Percentiles rank a stretch among this genome's conserved stretches.
These are phyloP conservation scores for Conticribra guillardii DNA, from an alignment of 108 stramenopile genomes.

Conservation along the genomic window DNA sequence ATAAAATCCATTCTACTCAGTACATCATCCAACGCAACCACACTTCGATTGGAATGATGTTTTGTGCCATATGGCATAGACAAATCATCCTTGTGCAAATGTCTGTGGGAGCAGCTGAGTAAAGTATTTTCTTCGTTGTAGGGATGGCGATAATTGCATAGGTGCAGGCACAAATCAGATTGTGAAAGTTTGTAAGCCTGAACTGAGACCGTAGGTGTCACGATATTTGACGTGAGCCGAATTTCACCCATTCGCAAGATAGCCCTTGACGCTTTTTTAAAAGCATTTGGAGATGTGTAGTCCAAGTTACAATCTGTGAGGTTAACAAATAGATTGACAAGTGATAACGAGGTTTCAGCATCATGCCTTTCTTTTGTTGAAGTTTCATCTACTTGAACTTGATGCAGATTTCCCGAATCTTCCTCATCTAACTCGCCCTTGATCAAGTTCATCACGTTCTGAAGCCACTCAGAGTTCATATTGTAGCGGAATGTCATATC, in stretches of 20 bases:
- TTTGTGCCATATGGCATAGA: background rate
- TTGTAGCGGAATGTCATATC: conserved; percentile 74
- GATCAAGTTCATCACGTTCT: conserved; percentile 42
- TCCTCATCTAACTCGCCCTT: too few relatives aligned
- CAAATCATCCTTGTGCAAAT: conserved; percentile 31
- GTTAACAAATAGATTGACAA: conserved; percentile 60
- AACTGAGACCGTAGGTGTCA: conserved; percentile 48
- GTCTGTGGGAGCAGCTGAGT: conserved; percentile 47
- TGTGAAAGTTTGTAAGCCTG: conserved; percentile 69
- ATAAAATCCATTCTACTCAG: conserved; percentile 65
- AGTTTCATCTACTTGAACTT: background rate
- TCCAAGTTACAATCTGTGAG: conserved; percentile 78
- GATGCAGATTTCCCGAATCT: background rate
- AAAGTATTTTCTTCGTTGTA: conserved; percentile 65
- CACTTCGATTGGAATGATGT: conserved; percentile 8
- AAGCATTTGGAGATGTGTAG: conserved; percentile 59
- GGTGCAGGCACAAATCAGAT: conserved; percentile 58
- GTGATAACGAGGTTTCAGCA: conserved; percentile 2
- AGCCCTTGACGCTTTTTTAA: conserved; percentile 51
- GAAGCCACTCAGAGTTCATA: conserved; percentile 58
- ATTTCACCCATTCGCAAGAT: conserved; percentile 76
- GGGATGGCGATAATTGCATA: conserved; percentile 56
- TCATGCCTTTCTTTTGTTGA: conserved; percentile 6
- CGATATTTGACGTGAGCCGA: conserved; percentile 73
- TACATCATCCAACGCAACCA: conserved; percentile 46